Percentiles rank a stretch among this genome's conserved stretches.
These are phyloP conservation scores for Endocalyx cinctus DNA, from an alignment of 2,329 filamentous ascomycete genomes.

Conservation along the genomic window DNA sequence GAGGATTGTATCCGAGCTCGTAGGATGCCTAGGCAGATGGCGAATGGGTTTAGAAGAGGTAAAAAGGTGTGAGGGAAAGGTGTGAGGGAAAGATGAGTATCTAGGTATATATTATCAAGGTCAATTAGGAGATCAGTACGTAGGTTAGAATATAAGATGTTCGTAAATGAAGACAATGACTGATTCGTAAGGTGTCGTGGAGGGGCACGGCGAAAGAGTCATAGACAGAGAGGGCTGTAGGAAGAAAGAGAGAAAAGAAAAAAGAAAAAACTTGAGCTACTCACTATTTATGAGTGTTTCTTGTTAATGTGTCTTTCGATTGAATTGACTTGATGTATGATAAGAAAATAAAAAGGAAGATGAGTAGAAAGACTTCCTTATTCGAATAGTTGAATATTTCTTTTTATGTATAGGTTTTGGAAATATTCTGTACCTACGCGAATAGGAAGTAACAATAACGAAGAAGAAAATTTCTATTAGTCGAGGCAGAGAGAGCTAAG, in stretches of 20 bases:
- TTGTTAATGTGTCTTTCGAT: too few species aligned
- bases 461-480: background rate
- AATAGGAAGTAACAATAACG: too few species aligned
- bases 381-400: background rate
- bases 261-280: constrained; percentile 4
- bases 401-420: too few species aligned
- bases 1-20: constrained; percentile 2
- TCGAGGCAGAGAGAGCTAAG: background rate
- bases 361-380: background rate
- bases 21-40: background rate
- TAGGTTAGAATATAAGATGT: constrained; percentile 1
- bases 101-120: constrained; percentile 1
- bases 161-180: constrained; percentile 12
- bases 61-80: background rate
- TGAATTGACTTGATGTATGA: too few species aligned
- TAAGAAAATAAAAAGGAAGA: too few species aligned
- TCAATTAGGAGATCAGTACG: constrained; percentile 2
- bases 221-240: background rate
- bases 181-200: constrained; percentile 4
- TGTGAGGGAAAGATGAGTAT: constrained; percentile 1
- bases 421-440: too few species aligned
- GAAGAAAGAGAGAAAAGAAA: background rate
- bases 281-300: too few species aligned
- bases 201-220: background rate
- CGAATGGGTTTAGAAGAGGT: background rate